Base-by-base conservation (phyloP, 2,329 filamentous ascomycete species). In the Talaromyces sp. region DNA sequence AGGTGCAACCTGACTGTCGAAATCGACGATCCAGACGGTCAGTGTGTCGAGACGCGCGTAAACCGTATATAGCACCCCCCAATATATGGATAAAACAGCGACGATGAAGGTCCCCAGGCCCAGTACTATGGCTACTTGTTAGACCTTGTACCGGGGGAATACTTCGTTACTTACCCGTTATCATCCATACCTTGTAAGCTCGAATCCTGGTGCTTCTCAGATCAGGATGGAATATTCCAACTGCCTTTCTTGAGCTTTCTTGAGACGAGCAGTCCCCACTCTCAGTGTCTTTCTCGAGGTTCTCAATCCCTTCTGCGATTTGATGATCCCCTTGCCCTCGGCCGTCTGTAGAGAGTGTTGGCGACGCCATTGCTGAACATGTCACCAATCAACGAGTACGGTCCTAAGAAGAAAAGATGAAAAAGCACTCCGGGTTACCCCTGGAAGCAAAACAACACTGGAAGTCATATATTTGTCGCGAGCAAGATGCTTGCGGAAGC, bases 1-100 rank as follows among this genome's bases (percentile, higher is more conserved):
- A 1, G 84, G 84, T 1, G 81, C 75, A 3, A 78, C 69, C 53
- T 79, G 78, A 4, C 82, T 82, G 68, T 89, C 86, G 65, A 88
- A 87, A 69, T 88, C 84, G 30, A 89, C 85, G 1, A 88, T 81
- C 63, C 83, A 81, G 9, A 89, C 77, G 3, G 76, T 78, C 8
- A 88, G 71, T 0, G 74, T 72, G 2, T 72, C 74, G 19, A 82
- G 72, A 58, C 83, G 85, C 52, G 75, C 66, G 11, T 85, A 76
- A 0, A 82, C 77, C 15, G 77, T 67, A 67, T 78, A 84, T 22
- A 88, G 80, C 0, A 82, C 81, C 0, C 75, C 85, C 85, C 85
- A 89, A 72, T 85, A 88, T 2, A 88, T 72, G 0, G 83, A 86
- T 0, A 89, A 69, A 4, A 86, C 77, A 11, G 66, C 74, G 5